Evolutionary conservation across 2,329 filamentous ascomycete genomes (phyloP).

Genomic region (Cladophialophora bantiana): DNA sequence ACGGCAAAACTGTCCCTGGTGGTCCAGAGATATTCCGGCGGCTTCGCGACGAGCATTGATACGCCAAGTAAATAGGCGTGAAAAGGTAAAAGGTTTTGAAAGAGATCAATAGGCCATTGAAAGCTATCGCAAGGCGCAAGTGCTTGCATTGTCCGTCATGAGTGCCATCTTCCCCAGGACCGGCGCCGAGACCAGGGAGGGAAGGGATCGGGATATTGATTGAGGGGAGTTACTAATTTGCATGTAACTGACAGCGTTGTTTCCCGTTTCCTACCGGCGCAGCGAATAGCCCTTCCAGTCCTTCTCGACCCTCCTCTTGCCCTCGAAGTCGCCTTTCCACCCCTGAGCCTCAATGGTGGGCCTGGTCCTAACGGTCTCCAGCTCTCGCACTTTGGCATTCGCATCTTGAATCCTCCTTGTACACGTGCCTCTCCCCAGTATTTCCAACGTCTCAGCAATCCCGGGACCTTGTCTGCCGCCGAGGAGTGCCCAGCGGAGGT

Average conservation of each 20-base stretch:
- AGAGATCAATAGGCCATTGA: too few species aligned
- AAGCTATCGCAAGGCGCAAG: too few species aligned
- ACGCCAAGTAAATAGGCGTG: too few species aligned
- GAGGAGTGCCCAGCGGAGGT: conserved; percentile 64
- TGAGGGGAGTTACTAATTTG: background rate
- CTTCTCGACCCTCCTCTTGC: conserved; percentile 35
- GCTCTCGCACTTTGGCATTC: conserved; percentile 36
- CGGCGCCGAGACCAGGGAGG: too few species aligned
- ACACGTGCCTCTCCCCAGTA: conserved; percentile 62
- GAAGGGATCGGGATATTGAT: background rate
- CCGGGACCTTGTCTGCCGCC: conserved; percentile 62
- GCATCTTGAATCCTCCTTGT: conserved; percentile 54
- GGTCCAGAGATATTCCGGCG: too few species aligned
- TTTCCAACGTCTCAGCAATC: conserved; percentile 60
- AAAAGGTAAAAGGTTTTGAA: too few species aligned
- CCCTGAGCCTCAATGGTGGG: conserved; percentile 23
- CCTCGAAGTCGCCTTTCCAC: conserved; percentile 30
- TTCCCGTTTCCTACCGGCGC: background rate
- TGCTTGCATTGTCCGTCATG: too few species aligned
- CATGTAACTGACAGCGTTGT: background rate
- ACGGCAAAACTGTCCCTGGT: too few species aligned
- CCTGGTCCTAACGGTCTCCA: conserved; percentile 21
- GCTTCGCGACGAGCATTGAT: too few species aligned
- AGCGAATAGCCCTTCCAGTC: conserved; percentile 33
- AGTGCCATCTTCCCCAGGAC: too few species aligned